Evolutionary conservation across 176 grass and related monocot genomes (phyloP).

Genomic region (Lolium rigidum): DNA sequence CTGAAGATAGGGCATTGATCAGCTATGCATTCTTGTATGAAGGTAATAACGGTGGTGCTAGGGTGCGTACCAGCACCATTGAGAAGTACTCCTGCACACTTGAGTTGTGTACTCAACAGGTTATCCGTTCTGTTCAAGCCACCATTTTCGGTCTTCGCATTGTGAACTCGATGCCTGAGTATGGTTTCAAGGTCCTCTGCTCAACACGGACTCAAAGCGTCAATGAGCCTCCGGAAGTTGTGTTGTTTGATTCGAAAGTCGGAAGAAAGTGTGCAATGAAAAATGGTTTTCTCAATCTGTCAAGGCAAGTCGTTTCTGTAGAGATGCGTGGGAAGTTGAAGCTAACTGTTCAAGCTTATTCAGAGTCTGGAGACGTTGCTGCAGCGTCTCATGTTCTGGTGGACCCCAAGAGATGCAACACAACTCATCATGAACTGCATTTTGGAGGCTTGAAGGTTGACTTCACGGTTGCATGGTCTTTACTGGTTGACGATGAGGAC

Average conservation of each 20-base stretch:
- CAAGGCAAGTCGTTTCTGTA: neutral
- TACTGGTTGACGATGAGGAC: neutral
- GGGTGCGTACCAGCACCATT: neutral
- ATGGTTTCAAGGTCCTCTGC: neutral
- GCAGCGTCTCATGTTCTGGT: neutral
- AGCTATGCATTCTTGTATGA: neutral
- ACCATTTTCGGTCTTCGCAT: neutral
- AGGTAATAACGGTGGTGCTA: neutral
- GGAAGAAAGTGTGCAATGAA: neutral
- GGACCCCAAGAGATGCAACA: neutral
- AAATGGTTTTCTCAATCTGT: neutral
- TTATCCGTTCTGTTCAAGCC: neutral
- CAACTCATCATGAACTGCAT: neutral
- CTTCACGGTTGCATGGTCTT: neutral
- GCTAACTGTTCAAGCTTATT: neutral
- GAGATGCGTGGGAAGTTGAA: neutral
- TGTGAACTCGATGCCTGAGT: neutral
- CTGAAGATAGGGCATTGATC: neutral
- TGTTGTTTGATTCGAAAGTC: conserved; percentile 10
- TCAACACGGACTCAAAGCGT: neutral
- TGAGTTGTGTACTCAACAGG: neutral
- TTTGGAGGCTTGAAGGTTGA: neutral
- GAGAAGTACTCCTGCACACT: neutral
- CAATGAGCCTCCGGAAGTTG: neutral
- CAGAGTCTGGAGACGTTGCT: neutral